Evolutionary conservation across 176 grass and related monocot genomes (phyloP), one percentile per base, ranked within the genome.

Genomic region (Triticum turgidum): DNA sequence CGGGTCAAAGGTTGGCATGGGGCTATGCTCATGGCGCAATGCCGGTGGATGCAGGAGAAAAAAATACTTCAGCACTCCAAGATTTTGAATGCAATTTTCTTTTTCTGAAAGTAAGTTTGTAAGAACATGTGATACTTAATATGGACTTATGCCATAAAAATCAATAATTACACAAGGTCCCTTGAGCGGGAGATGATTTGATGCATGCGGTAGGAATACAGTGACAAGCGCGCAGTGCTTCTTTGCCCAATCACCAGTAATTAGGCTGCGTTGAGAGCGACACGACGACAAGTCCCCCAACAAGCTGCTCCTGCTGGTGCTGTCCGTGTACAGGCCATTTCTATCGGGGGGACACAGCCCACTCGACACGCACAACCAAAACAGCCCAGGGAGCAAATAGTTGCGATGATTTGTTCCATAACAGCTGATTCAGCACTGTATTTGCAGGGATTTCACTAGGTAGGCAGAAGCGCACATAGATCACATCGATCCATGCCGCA

Each of bases 311-410:
- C 0, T 73, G 15, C 18, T 61, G 68, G 61, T 83, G 86, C 24
- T 45, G 35, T 65, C 54, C 47, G 67, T 70, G 80, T 20, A 78
- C 44, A 56, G 14, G 86, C 70, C 62, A 35, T 67, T 45, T 29
- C 32, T 84, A 68, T 44, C n/a, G 54, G 5, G 41, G 67, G 47
- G 68, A 71, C 47, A 29, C 3, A 38, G 7, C 45, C 35, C 65
- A 49, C 73, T 76, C 59, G 64, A 73, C 18, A 70, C 4, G 66
- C 32, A 0, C 66, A 37, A 3, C 15, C 1, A 70, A 70, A 18
- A 38, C 14, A 32, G 66, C 44, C 11, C 42, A 45, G 44, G 42
- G 44, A 45, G 44, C 44, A 11, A 39, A 9, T 39, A 45, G 44
- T 41, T n/a, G 78, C 13, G 47, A 12, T 68, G 12, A 9, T 47